phyloP scores from a whole-genome alignment of 2,329 filamentous ascomycete genomes.

The Plenodomus tracheiphilus region DNA sequence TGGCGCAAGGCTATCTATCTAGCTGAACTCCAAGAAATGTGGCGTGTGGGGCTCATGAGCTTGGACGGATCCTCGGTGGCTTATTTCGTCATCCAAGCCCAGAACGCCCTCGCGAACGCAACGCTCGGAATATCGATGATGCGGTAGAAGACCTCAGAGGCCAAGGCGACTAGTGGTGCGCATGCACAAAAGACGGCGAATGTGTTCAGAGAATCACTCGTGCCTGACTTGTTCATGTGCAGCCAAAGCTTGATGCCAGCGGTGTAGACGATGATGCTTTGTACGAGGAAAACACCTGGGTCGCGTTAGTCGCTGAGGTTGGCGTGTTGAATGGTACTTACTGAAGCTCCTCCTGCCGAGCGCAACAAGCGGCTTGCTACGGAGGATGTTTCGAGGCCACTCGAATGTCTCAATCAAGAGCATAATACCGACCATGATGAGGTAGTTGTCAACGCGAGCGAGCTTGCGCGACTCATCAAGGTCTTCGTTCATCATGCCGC shows the following conservation, averaged over 20 bases:
- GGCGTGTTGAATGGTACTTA: slow-evolving; percentile 29
- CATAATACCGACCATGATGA: slow-evolving; percentile 49
- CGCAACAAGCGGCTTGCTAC: slow-evolving; percentile 40
- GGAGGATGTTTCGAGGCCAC: slow-evolving; percentile 41
- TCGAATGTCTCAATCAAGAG: slow-evolving; percentile 48
- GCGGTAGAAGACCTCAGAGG: slow-evolving; percentile 37
- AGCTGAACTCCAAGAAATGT: neutral
- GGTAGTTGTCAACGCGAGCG: slow-evolving; percentile 49
- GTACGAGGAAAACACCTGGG: slow-evolving; percentile 48
- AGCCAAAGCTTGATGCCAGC: slow-evolving; percentile 53
- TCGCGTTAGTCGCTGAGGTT: slow-evolving; percentile 11
- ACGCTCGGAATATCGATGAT: slow-evolving; percentile 40
- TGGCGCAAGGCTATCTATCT: neutral
- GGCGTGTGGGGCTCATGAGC: neutral
- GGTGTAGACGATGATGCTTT: slow-evolving; percentile 48
- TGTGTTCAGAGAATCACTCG: slow-evolving; percentile 12
- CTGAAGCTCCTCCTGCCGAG: slow-evolving; percentile 50
- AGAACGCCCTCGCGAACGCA: slow-evolving; percentile 20
- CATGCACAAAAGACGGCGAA: slow-evolving; percentile 32
- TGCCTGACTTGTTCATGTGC: slow-evolving; percentile 20
- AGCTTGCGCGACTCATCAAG: slow-evolving; percentile 41
- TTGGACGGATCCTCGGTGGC: neutral
- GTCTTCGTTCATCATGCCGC: slow-evolving; percentile 41
- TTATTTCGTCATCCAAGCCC: slow-evolving; percentile 30
- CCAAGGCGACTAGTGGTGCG: slow-evolving; percentile 17